Evolutionary conservation across 306 rosid species (phyloP), one percentile per base, ranked within the genome.

Genomic region (Fragaria ananassa): DNA sequence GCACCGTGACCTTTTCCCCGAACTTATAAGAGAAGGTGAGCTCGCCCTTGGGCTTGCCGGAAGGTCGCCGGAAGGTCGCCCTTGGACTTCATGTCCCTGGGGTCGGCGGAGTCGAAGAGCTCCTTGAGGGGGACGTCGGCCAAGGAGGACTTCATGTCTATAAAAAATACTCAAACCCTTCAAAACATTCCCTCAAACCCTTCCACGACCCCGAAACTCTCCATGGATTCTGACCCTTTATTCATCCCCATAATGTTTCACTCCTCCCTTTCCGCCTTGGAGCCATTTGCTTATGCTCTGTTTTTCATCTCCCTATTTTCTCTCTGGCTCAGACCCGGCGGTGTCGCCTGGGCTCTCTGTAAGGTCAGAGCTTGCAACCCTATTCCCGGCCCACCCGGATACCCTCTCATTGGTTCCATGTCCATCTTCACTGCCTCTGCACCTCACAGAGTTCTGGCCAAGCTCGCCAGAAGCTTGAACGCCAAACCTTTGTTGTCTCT

Each of bases 341-440:
- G 86, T 3, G 63, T 77, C 1, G 87, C 85, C 19, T 81, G 85
- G 88, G 78, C 83, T n/a, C n/a, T 81, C 10, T 68, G 75, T 56
- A 71, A 84, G 77, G 76, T n/a, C 15, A 62, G 57, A 57, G 67
- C 76, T 4, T 14, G 8, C 21, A 8, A 31, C 25, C 53, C 81
- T 2, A 69, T 82, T 37, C 83, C 81, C 0, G 86, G 86, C 13
- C 86, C 86, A 2, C 13, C 29, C 6, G 83, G 88, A 4, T 45
- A 63, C 46, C 86, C 80, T 0, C 17, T 80, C 50, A 12, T 75
- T 5, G 83, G 86, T 0, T 29, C 71, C 0, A 71, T 85, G 15
- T 12, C 44, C 7, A 53, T 70, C n/a, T 77, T 84, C 53, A 74
- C 58, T 0, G 34, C 49, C 2, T 51, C 75, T 2, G 10, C 72